Evolutionary conservation across 2,329 filamentous ascomycete genomes (phyloP).

Genomic region (Coccinonectria pachysandricola): DNA sequence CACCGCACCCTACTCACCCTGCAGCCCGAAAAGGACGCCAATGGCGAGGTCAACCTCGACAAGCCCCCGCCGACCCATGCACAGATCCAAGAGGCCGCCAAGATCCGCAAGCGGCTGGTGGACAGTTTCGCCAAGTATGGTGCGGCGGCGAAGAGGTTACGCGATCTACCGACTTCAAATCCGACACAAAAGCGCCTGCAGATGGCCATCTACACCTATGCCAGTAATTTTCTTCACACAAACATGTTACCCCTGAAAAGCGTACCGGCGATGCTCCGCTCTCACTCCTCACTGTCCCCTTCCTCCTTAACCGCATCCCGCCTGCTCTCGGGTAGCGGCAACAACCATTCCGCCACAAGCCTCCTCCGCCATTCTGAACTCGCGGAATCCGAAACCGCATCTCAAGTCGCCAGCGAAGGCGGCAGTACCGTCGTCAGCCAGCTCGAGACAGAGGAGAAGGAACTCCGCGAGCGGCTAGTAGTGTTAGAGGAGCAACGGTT

Average conservation of each 20-base stretch:
- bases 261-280: constrained; percentile 54
- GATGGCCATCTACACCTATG: constrained; percentile 71
- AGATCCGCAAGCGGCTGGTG: constrained; percentile 79
- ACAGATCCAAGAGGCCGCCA: constrained; percentile 76
- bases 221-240: constrained; percentile 72
- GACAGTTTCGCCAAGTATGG: constrained; percentile 88
- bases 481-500: constrained; percentile 88
- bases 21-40: constrained; percentile 42
- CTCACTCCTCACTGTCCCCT: constrained; percentile 26
- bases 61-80: constrained; percentile 41
- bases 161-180: constrained; percentile 65
- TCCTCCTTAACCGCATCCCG: constrained; percentile 20
- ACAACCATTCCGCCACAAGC: constrained; percentile 26
- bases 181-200: constrained; percentile 66
- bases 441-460: constrained; percentile 74
- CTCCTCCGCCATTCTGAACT: constrained; percentile 37
- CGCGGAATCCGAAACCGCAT: constrained; percentile 35
- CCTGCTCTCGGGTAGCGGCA: constrained; percentile 15
- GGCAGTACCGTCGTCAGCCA: constrained; percentile 43
- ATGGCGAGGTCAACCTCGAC: constrained; percentile 25
- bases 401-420: constrained; percentile 34
- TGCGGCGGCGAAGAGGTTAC: constrained; percentile 66
- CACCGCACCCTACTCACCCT: constrained; percentile 65
- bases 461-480: constrained; percentile 66
- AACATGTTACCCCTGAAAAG: constrained; percentile 85